Evolutionary conservation across 768 basidiomycete genomes (phyloP).

Genomic region (Chalciporus sphaerocephalus): DNA sequence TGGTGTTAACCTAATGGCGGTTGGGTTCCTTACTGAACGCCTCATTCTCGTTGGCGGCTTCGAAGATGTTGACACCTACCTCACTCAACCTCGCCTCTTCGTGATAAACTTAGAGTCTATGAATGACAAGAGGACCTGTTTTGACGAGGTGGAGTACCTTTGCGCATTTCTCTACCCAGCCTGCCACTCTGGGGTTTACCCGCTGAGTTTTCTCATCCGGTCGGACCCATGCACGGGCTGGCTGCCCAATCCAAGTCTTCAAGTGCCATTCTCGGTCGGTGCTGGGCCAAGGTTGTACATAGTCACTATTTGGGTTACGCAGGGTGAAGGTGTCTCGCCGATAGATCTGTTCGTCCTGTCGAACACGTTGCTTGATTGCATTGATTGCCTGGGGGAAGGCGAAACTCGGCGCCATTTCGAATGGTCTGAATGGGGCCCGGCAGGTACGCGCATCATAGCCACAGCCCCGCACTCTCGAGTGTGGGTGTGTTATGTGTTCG

Average conservation of each 20-base stretch:
- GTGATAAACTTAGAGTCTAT: constrained; percentile 41
- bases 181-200: constrained; percentile 24
- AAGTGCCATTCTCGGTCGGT: constrained; percentile 47
- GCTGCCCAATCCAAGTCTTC: constrained; percentile 31
- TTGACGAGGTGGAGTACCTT: constrained; percentile 31
- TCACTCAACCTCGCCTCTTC: constrained; percentile 27
- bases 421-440: constrained; percentile 54
- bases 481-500: constrained; percentile 62
- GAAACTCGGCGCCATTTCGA: constrained; percentile 23
- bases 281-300: constrained; percentile 42
- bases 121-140: constrained; percentile 23
- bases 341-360: constrained; percentile 44
- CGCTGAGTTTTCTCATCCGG: constrained; percentile 41
- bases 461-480: constrained; percentile 35
- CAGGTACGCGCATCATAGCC: constrained; percentile 40
- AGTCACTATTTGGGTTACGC: constrained; percentile 40
- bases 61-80: constrained; percentile 16
- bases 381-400: constrained; percentile 17
- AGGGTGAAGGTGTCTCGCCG: constrained; percentile 23
- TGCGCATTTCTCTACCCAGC: constrained; percentile 43
- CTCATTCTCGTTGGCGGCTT: constrained; percentile 37
- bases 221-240: constrained; percentile 52
- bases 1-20: constrained; percentile 35
- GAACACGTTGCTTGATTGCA: constrained; percentile 30
- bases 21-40: constrained; percentile 40